Conservation (phyloP, 495 filamentous ascomycete genomes). For the Podospora didyma region DNA sequence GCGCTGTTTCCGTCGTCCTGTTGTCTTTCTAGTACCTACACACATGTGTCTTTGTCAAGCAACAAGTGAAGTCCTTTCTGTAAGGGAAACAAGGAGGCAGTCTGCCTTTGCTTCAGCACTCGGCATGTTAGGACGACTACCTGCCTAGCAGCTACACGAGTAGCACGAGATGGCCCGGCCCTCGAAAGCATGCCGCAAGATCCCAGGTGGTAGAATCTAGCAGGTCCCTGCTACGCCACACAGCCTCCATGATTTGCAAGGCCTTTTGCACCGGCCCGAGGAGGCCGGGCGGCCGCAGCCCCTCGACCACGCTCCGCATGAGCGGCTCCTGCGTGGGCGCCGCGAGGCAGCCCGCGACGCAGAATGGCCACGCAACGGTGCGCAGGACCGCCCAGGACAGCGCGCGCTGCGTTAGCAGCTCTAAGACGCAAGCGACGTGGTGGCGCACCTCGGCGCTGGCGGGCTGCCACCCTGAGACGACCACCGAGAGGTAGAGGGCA, state of each 20-base stretch:
- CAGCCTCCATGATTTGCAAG: constrained; percentile 47
- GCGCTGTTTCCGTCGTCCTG: neutral
- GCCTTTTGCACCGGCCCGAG: constrained; percentile 46
- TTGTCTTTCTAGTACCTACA: neutral
- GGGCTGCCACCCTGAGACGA: constrained; percentile 52
- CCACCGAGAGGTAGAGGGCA: constrained; percentile 43
- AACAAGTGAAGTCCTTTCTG: neutral
- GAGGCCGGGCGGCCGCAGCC: constrained; percentile 34
- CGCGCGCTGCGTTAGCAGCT: constrained; percentile 27
- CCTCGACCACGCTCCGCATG: constrained; percentile 35
- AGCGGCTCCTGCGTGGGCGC: constrained; percentile 35
- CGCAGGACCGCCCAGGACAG: constrained; percentile 28
- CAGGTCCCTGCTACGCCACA: constrained; percentile 38
- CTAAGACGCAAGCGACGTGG: constrained; percentile 25
- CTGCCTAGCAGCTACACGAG: constrained; percentile 26
- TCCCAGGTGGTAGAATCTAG: constrained; percentile 32
- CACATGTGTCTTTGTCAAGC: neutral
- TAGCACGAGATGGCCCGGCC: constrained; percentile 32
- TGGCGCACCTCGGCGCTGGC: constrained; percentile 32
- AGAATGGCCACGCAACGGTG: constrained; percentile 48
- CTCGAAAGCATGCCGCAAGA: constrained; percentile 35
- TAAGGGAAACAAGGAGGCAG: neutral
- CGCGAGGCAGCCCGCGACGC: constrained; percentile 48
- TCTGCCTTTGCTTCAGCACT: neutral
- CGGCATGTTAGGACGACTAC: neutral